phyloP scores from a whole-genome alignment of 2,329 filamentous ascomycete species.

The Mariannaea sp. region DNA sequence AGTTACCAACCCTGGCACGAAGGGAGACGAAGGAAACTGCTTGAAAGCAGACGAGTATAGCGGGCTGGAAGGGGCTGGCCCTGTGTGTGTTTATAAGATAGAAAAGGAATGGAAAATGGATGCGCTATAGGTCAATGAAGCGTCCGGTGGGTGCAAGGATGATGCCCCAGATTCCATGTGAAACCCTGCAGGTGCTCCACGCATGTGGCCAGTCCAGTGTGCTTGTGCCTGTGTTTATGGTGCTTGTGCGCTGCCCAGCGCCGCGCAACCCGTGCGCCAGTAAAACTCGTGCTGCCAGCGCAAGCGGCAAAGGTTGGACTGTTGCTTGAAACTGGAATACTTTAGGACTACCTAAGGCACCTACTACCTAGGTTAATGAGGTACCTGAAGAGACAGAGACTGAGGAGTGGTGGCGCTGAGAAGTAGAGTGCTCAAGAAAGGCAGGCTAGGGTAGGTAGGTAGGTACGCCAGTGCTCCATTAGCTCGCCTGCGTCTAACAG shows the following conservation, averaged over 20 bases:
- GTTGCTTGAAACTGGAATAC: too few species aligned
- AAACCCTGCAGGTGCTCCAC: conserved; percentile 37
- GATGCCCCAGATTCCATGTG: conserved; percentile 42
- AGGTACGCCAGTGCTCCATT: too few species aligned
- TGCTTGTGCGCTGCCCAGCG: too few species aligned
- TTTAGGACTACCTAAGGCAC: too few species aligned
- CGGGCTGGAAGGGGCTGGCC: background rate
- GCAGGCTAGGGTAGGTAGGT: too few species aligned
- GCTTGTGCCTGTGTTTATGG: background rate
- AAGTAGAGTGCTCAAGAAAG: too few species aligned
- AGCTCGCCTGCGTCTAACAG: too few species aligned
- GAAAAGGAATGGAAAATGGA: conserved; percentile 13
- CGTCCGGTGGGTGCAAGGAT: conserved; percentile 36
- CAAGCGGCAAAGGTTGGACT: too few species aligned
- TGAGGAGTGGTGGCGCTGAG: too few species aligned
- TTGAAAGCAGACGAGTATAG: background rate
- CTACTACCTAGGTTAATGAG: too few species aligned
- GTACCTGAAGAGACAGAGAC: too few species aligned
- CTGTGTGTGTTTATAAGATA: conserved; percentile 17
- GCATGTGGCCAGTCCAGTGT: conserved; percentile 24
- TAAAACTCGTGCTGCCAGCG: background rate
- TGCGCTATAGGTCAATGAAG: conserved; percentile 5
- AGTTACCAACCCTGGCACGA: background rate
- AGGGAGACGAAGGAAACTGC: background rate
- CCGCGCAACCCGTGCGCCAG: too few species aligned